These are phyloP conservation scores for Backusella sp. DNA, from an alignment of 192 early-diverging fungal genomes.

Conservation along the genomic window DNA sequence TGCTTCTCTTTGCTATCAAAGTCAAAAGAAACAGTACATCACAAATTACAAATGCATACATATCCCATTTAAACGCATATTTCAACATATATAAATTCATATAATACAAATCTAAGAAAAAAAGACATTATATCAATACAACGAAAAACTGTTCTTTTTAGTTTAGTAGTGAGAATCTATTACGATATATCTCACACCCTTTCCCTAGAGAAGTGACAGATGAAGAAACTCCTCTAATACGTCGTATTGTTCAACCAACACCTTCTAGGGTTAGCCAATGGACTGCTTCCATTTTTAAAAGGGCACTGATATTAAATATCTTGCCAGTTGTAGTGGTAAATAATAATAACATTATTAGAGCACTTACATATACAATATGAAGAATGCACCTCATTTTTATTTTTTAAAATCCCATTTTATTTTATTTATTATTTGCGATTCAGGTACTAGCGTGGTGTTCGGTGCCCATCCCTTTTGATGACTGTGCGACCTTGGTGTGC, in stretches of 20 bases:
- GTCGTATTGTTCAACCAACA: conserved; percentile 20
- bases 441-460: conserved; percentile 56
- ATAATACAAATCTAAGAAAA: conserved; percentile 5
- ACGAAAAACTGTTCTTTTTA: not conserved
- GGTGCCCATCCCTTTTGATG: conserved; percentile 51
- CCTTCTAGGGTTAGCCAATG: conserved; percentile 21
- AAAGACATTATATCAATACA: not conserved
- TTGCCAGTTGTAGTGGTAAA: conserved; percentile 41
- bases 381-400: conserved; percentile 18
- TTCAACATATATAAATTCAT: not conserved
- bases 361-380: conserved; percentile 10
- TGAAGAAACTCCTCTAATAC: conserved; percentile 36
- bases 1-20: not conserved
- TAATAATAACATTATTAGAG: not conserved
- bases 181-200: conserved; percentile 16
- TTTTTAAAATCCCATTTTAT: conserved; percentile 23
- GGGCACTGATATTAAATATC: conserved; percentile 43
- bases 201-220: conserved; percentile 6
- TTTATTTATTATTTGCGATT: conserved; percentile 38
- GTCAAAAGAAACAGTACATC: not conserved
- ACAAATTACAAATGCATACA: not conserved
- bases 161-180: conserved; percentile 22
- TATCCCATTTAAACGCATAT: not conserved
- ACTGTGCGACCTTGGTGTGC: conserved; percentile 11
- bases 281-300: conserved; percentile 42